Evolutionary conservation across 257 asterid genomes (phyloP), one percentile per base, ranked within the genome.

Genomic region (Ehretia macrophylla): DNA sequence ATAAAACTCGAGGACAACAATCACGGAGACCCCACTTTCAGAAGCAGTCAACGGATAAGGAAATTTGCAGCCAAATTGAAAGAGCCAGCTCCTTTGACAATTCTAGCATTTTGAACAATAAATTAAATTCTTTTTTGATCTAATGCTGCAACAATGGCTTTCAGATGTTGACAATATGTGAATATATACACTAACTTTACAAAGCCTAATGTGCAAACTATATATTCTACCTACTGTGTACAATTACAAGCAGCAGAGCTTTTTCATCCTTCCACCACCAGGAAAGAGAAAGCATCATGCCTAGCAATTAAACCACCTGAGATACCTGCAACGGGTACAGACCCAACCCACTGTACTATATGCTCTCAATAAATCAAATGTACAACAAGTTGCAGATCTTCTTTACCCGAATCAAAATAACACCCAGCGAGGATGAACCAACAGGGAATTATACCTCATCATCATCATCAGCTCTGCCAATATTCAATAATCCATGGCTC

Each of bases 121-220:
- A 54, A 55, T 59, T 51, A 12, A 58, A 64, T 64, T 32, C 20
- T 57, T 17, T 65, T 54, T 44, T 68, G 63, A 69, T 66, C 69
- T 59, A 23, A 57, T 51, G 60, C 58, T 8, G 38, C 58, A 51
- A 37, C 62, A 67, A 63, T 68, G 66, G 58, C 55, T 69, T 76
- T 50, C 46, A 10, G 63, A 64, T 69, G 74, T 55, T 59, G 67
- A 72, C 71, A 3, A 27, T 63, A 51, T 67, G 63, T 63, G 44
- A 59, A 47, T 77, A 74, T 76, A 56, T 82, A 84, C 84, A 82
- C 78, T 18, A 67, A 72, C 79, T 82, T 80, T 87, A 78, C 90
- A 84, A 21, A 68, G 72, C 75, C 74, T 60, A 53, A 18, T 48
- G 59, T 45, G 63, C 37, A 71, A 68, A 66, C 75, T 68, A 58